These are phyloP conservation scores for Hondaea fermentalgiana DNA, from an alignment of 108 stramenopile species.

Conservation along the genomic window DNA sequence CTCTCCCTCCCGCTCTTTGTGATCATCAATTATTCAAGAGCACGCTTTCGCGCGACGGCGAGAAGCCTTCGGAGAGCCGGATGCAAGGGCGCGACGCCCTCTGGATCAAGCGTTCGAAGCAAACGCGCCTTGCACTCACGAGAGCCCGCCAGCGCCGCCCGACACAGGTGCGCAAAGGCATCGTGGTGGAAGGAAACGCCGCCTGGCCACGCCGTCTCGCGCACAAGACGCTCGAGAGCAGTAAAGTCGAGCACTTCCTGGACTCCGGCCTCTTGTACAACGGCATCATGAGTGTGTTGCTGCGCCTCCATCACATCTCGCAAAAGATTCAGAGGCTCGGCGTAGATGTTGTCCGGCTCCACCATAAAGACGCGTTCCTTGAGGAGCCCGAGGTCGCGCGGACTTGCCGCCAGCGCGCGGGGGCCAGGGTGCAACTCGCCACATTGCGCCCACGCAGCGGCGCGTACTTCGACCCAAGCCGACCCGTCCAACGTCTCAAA, in stretches of 20 bases:
- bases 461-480: background rate
- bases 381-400: background rate
- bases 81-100: background rate
- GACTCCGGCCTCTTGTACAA: background rate
- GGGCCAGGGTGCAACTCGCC: background rate
- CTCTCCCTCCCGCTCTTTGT: too few species aligned
- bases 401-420: background rate
- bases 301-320: background rate
- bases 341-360: conserved; percentile 11
- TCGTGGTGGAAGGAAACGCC: background rate
- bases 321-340: background rate
- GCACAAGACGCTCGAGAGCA: background rate
- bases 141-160: background rate
- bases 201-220: background rate
- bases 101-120: background rate
- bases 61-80: background rate
- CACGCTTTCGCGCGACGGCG: too few species aligned
- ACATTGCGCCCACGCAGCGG: background rate
- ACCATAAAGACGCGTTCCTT: background rate
- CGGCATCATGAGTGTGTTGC: background rate
- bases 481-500: background rate
- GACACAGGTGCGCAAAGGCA: background rate
- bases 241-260: background rate
- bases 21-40: too few species aligned
- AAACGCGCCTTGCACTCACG: background rate